Evolutionary conservation across 1,139 yeast genomes (phyloP).

Genomic region (Debaryomyces coudertii): DNA sequence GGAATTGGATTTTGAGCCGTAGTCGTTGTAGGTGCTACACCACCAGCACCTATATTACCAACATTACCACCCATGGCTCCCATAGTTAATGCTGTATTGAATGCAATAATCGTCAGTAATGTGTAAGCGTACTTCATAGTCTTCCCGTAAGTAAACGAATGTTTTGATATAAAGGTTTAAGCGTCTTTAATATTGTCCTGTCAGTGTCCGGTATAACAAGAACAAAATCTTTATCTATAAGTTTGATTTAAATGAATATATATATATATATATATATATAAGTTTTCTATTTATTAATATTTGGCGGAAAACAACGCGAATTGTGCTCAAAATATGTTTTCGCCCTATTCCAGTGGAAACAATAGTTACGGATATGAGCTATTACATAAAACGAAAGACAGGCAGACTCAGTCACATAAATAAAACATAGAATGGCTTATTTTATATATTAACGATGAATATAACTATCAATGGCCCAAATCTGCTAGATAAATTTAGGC

Average conservation of each 20-base stretch:
- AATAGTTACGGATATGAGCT: constrained; percentile 3
- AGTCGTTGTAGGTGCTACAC: constrained; percentile 2
- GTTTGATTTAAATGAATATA: neutral
- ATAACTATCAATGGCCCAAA: too few relatives aligned
- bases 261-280: neutral
- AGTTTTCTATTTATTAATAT: neutral
- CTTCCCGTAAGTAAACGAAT: neutral
- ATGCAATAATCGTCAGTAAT: constrained; percentile 7
- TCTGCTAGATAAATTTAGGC: too few relatives aligned
- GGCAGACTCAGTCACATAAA: neutral
- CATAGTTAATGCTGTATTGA: constrained; percentile 1
- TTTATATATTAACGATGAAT: too few relatives aligned
- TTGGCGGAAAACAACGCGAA: constrained; percentile 2
- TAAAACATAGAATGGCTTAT: neutral
- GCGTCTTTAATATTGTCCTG: neutral
- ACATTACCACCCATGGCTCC: constrained; percentile 4
- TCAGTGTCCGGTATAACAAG: neutral
- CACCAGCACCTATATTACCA: neutral
- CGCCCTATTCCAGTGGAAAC: neutral
- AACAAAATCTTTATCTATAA: neutral
- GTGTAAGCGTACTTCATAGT: constrained; percentile 8
- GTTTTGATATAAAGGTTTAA: neutral
- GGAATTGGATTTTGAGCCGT: constrained; percentile 3
- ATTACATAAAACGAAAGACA: neutral
- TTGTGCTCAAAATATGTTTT: constrained; percentile 6